Percentiles rank a stretch among this genome's conserved stretches.
Conservation (phyloP, 345 rosid genomes). For the Eucalyptus grandis region DNA sequence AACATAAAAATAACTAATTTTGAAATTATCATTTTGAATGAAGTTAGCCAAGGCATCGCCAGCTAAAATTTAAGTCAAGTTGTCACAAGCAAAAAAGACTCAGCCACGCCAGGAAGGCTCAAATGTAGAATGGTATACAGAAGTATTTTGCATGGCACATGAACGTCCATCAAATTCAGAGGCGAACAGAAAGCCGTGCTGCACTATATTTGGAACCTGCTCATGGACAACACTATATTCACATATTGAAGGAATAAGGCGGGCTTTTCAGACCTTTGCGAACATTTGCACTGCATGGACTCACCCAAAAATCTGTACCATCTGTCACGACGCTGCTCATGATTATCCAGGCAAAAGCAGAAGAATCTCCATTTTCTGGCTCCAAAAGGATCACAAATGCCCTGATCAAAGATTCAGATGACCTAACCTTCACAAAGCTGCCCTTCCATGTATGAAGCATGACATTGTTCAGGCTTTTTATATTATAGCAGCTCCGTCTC, state of each 20-base stretch:
- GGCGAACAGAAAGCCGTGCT: background rate
- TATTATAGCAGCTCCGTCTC: constrained; percentile 74
- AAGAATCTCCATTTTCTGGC: background rate
- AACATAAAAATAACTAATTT: background rate
- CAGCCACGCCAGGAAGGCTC: background rate
- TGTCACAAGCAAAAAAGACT: background rate
- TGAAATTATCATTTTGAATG: background rate
- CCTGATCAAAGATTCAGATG: background rate
- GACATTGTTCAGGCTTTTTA: background rate
- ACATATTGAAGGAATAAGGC: background rate
- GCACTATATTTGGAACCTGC: background rate
- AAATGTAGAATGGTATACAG: background rate
- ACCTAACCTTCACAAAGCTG: background rate
- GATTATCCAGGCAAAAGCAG: background rate
- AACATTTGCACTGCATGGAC: background rate
- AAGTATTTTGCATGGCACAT: background rate
- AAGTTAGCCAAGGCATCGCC: background rate
- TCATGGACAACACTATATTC: background rate
- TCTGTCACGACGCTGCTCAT: background rate
- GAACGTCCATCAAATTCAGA: background rate
- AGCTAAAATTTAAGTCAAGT: background rate
- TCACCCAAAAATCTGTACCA: background rate
- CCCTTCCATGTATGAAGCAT: background rate
- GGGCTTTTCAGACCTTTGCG: background rate
- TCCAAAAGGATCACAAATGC: background rate